Conservation (phyloP, 2,329 filamentous ascomycete genomes). For the Clonostachys solani region DNA sequence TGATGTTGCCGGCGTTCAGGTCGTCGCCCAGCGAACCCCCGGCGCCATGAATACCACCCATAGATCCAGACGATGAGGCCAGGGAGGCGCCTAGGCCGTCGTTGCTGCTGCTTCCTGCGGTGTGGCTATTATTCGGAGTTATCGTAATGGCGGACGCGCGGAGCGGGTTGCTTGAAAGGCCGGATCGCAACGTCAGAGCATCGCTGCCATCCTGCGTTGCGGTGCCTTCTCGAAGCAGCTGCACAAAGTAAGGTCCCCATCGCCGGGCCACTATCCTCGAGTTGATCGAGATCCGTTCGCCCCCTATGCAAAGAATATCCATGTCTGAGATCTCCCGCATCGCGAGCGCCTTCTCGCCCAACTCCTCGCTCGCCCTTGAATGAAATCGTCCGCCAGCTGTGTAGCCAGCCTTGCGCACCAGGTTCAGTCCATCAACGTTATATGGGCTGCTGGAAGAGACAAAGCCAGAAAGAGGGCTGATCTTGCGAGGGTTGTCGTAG, state of each 20-base stretch:
- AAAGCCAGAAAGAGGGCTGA: slow-evolving; percentile 75
- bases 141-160: slow-evolving; percentile 85
- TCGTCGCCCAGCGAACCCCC: slow-evolving; percentile 27
- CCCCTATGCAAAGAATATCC: slow-evolving; percentile 90
- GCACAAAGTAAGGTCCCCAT: slow-evolving; percentile 96
- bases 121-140: slow-evolving; percentile 59
- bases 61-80: slow-evolving; percentile 8
- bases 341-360: slow-evolving; percentile 75
- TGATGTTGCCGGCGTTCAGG: slow-evolving; percentile 34
- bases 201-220: slow-evolving; percentile 70
- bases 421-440: slow-evolving; percentile 49
- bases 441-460: slow-evolving; percentile 75
- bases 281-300: slow-evolving; percentile 90
- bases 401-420: slow-evolving; percentile 55
- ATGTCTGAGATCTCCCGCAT: slow-evolving; percentile 90
- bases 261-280: slow-evolving; percentile 81
- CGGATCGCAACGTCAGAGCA: slow-evolving; percentile 68
- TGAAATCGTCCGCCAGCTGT: slow-evolving; percentile 74
- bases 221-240: slow-evolving; percentile 79
- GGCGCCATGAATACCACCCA: slow-evolving; percentile 10
- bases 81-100: slow-evolving; percentile 7
- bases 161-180: slow-evolving; percentile 49
- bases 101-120: slow-evolving; percentile 27
- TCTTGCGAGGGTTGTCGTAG: slow-evolving; percentile 88
- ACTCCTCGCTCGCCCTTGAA: slow-evolving; percentile 74